Base-by-base conservation (phyloP, 2,329 filamentous ascomycete genomes). In the Emergomyces orientalis region DNA sequence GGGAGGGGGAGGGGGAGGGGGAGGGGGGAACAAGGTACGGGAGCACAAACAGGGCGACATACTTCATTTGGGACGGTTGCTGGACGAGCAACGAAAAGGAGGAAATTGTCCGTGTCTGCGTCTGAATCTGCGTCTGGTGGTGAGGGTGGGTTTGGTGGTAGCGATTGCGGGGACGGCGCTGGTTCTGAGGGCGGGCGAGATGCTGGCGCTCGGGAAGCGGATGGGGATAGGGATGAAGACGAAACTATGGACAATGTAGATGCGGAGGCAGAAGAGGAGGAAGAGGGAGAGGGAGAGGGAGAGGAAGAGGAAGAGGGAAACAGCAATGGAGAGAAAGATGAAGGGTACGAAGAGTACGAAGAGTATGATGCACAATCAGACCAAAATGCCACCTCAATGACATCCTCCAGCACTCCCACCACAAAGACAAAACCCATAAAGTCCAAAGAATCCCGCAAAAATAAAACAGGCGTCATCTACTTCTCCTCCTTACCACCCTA, bases 41-140 rank as follows among this genome's bases (percentile, higher is more conserved):
- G 17, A 22, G 14, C 43, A 2, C 17, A 22, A 45, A 17, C 13
- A 61, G 17, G 30, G 34, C 25, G 58, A 63, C 22, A 51, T 51
- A 37, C 54, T 14, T 54, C 55, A 64, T 55, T 27, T 66, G 67
- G 45, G 67, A 69, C 51, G 75, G 72, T 25, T 2, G 5, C 30
- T 19, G 27, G 34, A n/a, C 34, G 59, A 1, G 84, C 83, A 22
- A 80, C 78, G 7, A 86, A 85, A 14, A 83, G 83, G 41, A 88
- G 71, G 69, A 88, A 84, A 61, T 85, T 78, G 61, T 87, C 19
- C 37, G 41, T 72, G 58, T 80, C 76, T 8, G 37, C 34, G 4
- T 30, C 13, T 8, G 27, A 14, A n/a, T 19, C 25, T 30, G 25
- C 22, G 7, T 55, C 60, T 13, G 67, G 63, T 8, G 65, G 62